Base-by-base conservation (phyloP, 1,284 basidiomycete genomes). In the Boletellus deceptivus region DNA sequence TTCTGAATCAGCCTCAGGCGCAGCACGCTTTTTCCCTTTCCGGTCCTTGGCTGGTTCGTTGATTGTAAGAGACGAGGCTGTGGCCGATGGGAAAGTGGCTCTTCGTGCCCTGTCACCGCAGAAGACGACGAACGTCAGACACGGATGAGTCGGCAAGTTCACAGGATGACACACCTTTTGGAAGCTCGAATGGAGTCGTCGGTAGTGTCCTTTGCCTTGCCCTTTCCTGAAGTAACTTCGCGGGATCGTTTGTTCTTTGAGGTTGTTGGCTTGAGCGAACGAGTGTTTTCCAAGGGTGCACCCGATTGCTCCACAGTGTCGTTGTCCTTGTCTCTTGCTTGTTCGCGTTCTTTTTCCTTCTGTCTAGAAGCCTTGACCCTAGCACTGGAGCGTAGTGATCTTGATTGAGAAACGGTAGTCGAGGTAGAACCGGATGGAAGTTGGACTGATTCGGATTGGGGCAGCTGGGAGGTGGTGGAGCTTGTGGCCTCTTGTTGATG, bases 1-100 rank as follows among this genome's bases (percentile, higher is more conserved):
- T 70, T 87, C 84, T 46, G 80, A 80, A 55, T 71, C 69, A 38
- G 73, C 70, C 71, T 89, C 87, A 43, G 86, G 84, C 22, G 75
- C 78, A 40, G 89, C 89, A 60, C 89, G 88, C 73, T 91, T 91
- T 82, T 91, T 91, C 56, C 89, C 89, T 72, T 91, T 91, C 57
- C 71, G 68, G 70, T 90, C 87, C 63, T 78, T 78, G 2, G 72
- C 56, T 37, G 84, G 79, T 75, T 90, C 89, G 82, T 83, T 84
- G 71, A 90, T 90, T 52, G 79, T 83, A 46, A 89, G 72, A 51
- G 80, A 67, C 56, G 73, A 63, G 36, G 70, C 54, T 60, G 75
- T 56, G 55, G 72, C 51, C 40, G 71, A 61, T 62, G 82, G 71
- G 59, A 76, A 69, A 50, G 78, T 76, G 53, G 76, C 74, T 65